Percentiles rank a stretch among this genome's conserved stretches.
These are phyloP conservation scores for Elasticomyces elasticus DNA, from an alignment of 495 filamentous ascomycete species.

Conservation along the genomic window DNA sequence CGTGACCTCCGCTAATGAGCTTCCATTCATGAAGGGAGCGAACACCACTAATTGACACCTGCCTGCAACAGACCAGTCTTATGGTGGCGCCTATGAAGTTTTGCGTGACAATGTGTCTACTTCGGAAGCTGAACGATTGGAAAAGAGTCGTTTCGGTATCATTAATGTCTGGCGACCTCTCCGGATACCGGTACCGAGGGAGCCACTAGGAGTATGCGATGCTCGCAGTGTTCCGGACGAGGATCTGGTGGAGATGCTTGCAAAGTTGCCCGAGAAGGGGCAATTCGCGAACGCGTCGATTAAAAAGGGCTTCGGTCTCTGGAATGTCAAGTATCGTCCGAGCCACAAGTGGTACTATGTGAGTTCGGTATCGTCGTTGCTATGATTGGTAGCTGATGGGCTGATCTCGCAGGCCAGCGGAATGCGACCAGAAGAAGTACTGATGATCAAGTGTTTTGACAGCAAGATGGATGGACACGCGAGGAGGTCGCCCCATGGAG, in stretches of 20 bases:
- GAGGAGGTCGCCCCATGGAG: background rate
- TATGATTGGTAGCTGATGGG: too few relatives aligned
- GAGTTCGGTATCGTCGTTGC: too few relatives aligned
- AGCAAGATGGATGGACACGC: background rate
- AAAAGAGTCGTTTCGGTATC: background rate
- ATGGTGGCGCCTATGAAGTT: background rate
- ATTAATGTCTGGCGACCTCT: background rate
- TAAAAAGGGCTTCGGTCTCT: background rate
- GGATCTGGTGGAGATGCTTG: background rate
- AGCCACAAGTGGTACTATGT: background rate
- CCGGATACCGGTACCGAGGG: background rate
- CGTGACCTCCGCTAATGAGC: background rate
- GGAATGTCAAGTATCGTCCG: background rate
- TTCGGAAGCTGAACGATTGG: background rate
- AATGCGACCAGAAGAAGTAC: background rate
- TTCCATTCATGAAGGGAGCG: too few relatives aligned
- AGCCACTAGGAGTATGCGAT: background rate
- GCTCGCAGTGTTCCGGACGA: background rate
- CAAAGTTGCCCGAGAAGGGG: background rate
- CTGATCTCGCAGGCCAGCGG: too few relatives aligned
- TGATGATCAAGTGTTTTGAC: constrained; percentile 1
- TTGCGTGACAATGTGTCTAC: background rate
- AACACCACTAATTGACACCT: too few relatives aligned
- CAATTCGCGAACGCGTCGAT: background rate
- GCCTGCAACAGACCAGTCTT: background rate